Conservation (phyloP, 169 alveolate species). For the Plasmodium gaboni region DNA sequence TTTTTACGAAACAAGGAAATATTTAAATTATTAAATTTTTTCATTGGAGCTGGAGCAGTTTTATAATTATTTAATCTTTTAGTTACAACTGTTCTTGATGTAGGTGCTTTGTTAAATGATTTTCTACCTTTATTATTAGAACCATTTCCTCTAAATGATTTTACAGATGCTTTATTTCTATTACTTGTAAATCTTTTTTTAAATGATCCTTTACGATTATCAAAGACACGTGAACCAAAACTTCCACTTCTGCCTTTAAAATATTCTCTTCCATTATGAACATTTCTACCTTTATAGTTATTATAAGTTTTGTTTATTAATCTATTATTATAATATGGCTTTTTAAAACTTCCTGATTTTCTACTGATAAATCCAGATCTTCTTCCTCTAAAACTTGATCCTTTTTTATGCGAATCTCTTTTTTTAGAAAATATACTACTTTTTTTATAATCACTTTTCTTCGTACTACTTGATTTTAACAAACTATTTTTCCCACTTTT, state of each 20-base stretch:
- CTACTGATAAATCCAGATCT: slow-evolving; percentile 37
- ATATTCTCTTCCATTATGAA: slow-evolving; percentile 36
- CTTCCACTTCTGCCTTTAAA: slow-evolving; percentile 23
- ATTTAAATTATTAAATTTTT: slow-evolving; percentile 49
- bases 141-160: slow-evolving; percentile 21
- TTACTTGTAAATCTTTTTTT: slow-evolving; percentile 43
- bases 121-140: slow-evolving; percentile 44
- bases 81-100: slow-evolving; percentile 41
- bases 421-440: slow-evolving; percentile 16
- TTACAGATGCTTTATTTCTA: slow-evolving; percentile 37
- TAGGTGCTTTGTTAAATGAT: slow-evolving; percentile 33
- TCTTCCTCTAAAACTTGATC: slow-evolving; percentile 68
- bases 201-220: slow-evolving; percentile 29
- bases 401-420: slow-evolving; percentile 31
- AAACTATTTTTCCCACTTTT: slow-evolving; percentile 59
- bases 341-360: slow-evolving; percentile 63
- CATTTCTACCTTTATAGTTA: slow-evolving; percentile 21
- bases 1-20: slow-evolving; percentile 71
- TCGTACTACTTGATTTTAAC: slow-evolving; percentile 18
- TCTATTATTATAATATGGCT: slow-evolving; percentile 57
- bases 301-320: slow-evolving; percentile 24
- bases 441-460: slow-evolving; percentile 40
- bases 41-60: slow-evolving; percentile 17
- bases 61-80: slow-evolving; percentile 43
- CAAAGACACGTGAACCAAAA: slow-evolving; percentile 43